phyloP scores from a whole-genome alignment of 148 eudicot genomes.

The Vaccinium myrtillus region DNA sequence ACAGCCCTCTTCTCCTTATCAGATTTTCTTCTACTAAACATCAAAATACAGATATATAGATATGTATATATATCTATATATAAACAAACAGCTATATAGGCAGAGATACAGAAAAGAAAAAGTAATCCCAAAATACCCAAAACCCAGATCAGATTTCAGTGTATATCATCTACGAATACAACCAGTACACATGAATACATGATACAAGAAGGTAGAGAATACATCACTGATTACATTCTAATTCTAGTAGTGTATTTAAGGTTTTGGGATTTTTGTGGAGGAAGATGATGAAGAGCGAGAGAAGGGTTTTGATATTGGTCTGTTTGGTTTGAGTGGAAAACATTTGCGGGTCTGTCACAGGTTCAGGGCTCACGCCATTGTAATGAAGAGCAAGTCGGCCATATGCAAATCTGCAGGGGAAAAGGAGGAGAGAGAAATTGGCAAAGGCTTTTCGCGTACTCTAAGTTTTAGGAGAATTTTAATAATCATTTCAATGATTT shows the following conservation, averaged over 20 bases:
- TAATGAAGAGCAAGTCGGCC: conserved; percentile 35
- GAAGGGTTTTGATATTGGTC: conserved; percentile 23
- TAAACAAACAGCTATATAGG: background rate
- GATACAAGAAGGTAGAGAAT: conserved; percentile 23
- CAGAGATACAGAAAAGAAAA: conserved; percentile 15
- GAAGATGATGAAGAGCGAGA: background rate
- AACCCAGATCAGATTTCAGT: conserved; percentile 35
- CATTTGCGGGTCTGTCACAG: conserved; percentile 31
- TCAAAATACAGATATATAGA: conserved; percentile 4
- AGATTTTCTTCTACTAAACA: conserved; percentile 22
- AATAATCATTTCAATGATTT: too few species aligned
- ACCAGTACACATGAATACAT: conserved; percentile 15
- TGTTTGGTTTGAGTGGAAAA: conserved; percentile 30
- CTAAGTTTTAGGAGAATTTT: too few species aligned
- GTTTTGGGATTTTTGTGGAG: conserved; percentile 14
- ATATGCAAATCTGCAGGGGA: conserved; percentile 17
- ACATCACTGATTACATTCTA: conserved; percentile 13
- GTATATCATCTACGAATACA: background rate
- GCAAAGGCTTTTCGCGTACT: background rate
- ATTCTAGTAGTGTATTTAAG: background rate
- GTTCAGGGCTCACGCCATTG: conserved; percentile 56
- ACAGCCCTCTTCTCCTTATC: conserved; percentile 20
- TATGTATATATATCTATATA: background rate
- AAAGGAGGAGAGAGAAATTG: conserved; percentile 17
- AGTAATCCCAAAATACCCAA: conserved; percentile 16